Conservation (phyloP, 495 filamentous ascomycete species). For the Penicillium argentinense region DNA sequence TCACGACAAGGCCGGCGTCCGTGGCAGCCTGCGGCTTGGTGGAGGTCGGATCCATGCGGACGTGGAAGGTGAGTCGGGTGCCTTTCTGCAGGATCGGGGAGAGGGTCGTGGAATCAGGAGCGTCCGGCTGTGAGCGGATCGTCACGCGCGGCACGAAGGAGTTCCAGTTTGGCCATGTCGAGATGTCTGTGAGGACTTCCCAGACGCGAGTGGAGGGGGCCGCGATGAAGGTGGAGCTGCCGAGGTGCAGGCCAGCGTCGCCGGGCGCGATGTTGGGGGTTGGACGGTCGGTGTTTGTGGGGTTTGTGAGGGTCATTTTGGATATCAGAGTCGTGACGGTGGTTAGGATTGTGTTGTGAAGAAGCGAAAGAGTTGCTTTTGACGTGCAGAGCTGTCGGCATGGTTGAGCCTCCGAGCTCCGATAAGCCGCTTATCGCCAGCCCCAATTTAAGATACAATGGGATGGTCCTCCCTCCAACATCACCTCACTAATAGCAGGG, state of each 20-base stretch:
- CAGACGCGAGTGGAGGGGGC: conserved; percentile 37
- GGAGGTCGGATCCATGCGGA: conserved; percentile 40
- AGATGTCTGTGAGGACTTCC: conserved; percentile 38
- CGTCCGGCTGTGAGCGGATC: conserved; percentile 35
- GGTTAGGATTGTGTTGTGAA: background rate
- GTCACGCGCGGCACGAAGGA: conserved; percentile 42
- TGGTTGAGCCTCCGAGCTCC: background rate
- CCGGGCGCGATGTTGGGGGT: conserved; percentile 35
- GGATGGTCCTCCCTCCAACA: too few species aligned
- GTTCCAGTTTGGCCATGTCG: conserved; percentile 47
- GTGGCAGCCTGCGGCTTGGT: conserved; percentile 27
- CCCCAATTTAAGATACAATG: too few species aligned
- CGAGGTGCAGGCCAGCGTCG: conserved; percentile 30
- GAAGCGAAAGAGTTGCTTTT: background rate
- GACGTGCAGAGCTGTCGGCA: background rate
- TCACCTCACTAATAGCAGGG: too few species aligned
- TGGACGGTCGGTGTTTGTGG: conserved; percentile 25
- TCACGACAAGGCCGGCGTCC: conserved; percentile 26
- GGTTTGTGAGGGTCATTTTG: conserved; percentile 18
- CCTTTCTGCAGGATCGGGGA: conserved; percentile 34
- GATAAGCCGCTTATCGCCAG: background rate
- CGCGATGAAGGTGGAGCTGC: conserved; percentile 35
- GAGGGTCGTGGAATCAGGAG: background rate
- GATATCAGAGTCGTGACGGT: background rate
- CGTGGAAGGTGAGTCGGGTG: conserved; percentile 42